Base-by-base conservation (phyloP, 1,284 basidiomycete species). In the Ceraceosorus guamensis region DNA sequence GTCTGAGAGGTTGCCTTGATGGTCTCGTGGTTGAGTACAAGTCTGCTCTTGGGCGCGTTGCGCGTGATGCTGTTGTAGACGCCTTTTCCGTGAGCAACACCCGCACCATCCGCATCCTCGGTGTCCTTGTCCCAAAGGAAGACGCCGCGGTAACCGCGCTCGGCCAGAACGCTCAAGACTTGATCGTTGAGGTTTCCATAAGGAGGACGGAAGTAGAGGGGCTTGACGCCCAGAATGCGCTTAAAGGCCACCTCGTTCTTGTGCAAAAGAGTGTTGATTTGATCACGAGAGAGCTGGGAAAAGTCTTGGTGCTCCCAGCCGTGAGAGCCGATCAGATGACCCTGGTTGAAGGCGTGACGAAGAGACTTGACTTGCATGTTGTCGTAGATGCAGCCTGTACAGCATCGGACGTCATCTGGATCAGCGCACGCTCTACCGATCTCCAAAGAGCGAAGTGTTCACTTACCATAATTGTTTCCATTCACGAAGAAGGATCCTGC, bases 221-320 rank as follows among this genome's bases (percentile, higher is more conserved):
- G 45, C 18, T 24, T 11, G 45, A 46, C 45, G 45, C 45, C 45
- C n/a, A 46, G 45, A n/a, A 46, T 46, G n/a, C 30, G n/a, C 37
- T 41, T 8, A n/a, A 41, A 41, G 37, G 37, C 37, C 8, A 8
- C 8, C 37, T 41, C 37, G 37, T 41, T 41, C 8, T n/a, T 8
- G 8, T 8, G 8, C 8, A 41, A n/a, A 8, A 8, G 8, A 8
- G 37, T 8, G 37, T 41, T 8, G 8, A 41, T 41, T n/a, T 41
- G 37, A 8, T 41, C n/a, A n/a, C 37, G 37, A n/a, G 8, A 8
- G 37, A 41, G 37, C 37, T 41, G 37, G 8, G 37, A 8, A 41
- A 41, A 41, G 37, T 41, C 37, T n/a, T 41, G 37, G 37, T 41
- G 37, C 37, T 41, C 37, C 37, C 37, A 41, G 37, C 37, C 37